These are phyloP conservation scores for Apophysomyces variabilis DNA, from an alignment of 371 early-diverging fungal genomes.

Conservation along the genomic window DNA sequence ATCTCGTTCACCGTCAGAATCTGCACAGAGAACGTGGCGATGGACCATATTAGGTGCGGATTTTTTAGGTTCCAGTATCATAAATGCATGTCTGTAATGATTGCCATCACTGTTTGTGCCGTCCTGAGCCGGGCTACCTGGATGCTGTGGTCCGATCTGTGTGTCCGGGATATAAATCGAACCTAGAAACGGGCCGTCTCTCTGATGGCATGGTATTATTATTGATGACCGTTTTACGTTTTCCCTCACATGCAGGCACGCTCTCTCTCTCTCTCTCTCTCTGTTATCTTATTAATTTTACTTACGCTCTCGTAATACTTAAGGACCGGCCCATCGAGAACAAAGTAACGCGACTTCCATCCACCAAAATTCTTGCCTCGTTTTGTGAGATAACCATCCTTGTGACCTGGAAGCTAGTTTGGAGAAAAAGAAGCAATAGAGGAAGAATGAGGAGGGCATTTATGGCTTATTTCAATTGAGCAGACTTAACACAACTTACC, in stretches of 20 bases:
- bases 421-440: neutral
- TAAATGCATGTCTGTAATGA: slow-evolving; percentile 75
- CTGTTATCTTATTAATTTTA: neutral
- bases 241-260: too few relatives aligned
- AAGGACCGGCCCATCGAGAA: slow-evolving; percentile 60
- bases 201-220: slow-evolving; percentile 29
- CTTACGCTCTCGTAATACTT: slow-evolving; percentile 74
- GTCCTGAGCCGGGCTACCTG: slow-evolving; percentile 17
- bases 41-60: slow-evolving; percentile 58
- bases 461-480: slow-evolving; percentile 8
- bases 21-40: slow-evolving; percentile 86
- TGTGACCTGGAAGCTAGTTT: slow-evolving; percentile 26
- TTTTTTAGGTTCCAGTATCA: slow-evolving; percentile 76
- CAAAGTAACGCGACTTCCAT: slow-evolving; percentile 83
- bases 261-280: neutral
- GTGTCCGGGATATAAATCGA: slow-evolving; percentile 55
- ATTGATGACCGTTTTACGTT: too few relatives aligned
- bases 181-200: slow-evolving; percentile 62
- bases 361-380: slow-evolving; percentile 87
- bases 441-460: neutral
- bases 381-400: slow-evolving; percentile 83
- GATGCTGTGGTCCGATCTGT: slow-evolving; percentile 58
- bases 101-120: slow-evolving; percentile 43
- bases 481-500: neutral
- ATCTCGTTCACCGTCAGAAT: slow-evolving; percentile 85